Base-by-base conservation (phyloP, 2,329 filamentous ascomycete genomes). In the Aspergillus candidus region DNA sequence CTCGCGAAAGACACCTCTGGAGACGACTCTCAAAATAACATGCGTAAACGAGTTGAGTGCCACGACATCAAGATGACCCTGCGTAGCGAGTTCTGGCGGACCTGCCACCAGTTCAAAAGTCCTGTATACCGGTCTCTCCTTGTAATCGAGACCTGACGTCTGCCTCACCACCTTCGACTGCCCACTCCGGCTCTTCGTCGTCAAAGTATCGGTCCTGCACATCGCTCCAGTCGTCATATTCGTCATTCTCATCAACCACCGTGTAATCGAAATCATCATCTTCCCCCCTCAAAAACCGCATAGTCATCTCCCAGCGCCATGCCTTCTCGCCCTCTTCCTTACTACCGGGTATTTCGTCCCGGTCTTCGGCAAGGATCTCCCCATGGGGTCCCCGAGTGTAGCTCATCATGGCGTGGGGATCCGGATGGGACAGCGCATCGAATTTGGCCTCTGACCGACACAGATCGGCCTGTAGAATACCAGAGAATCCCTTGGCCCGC, bases 51-150 rank as follows among this genome's bases (percentile, higher is more conserved):
- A 27, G 22, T 27, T 7, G 6, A 27, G 22, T 27, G 6, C 2
- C 22, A 27, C 10, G 22, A 10, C 7, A 6, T 27, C 8, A 91
- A 75, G 30, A 81, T 86, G 17, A 94, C 88, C 54, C 86, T 84
- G 35, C 87, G 88, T 5, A 86, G 90, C 10, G 86, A 85, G 34
- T 89, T 89, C 66, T 86, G 87, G 48, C 88, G 89, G 6, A 94
- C 72, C 48, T 83, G 86, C 79, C 34, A 82, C 85, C 84, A 29
- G 86, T 32, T 75, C 63, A 88, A 57, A 80, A 88, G 60, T 88
- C 84, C 56, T 87, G 84, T 15, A 88, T 65, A 0, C 84, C 84
- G 14, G 84, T 88, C 64, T 88, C 80, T 3, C 83, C 82, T 32
- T 61, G 56, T 44, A 65, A 46, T 37, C 48, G 54, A 6, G 46